Conservation (phyloP, 1,284 basidiomycete genomes). For the Cutaneotrichosporon sp. region DNA sequence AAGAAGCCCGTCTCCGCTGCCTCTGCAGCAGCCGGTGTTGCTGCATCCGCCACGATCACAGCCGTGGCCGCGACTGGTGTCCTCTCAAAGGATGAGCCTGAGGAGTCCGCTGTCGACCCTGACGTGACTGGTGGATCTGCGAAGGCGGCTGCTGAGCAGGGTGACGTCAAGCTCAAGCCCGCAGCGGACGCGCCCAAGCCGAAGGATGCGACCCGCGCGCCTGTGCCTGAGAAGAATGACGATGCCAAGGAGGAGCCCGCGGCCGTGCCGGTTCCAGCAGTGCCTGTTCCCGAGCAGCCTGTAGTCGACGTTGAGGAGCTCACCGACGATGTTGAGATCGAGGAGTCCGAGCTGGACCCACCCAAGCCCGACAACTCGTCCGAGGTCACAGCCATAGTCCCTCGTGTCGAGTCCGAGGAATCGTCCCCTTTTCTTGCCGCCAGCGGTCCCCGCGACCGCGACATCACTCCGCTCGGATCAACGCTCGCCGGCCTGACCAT, state of each 20-base stretch:
- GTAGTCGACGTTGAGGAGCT: constrained; percentile 2
- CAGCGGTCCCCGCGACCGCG: background rate
- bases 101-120: background rate
- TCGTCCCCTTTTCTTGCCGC: background rate
- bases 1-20: background rate
- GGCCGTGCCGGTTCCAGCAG: background rate
- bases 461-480: constrained; percentile 4
- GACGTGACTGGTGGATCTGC: background rate
- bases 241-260: background rate
- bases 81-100: background rate
- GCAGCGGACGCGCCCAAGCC: constrained; percentile 8
- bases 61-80: background rate
- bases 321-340: background rate
- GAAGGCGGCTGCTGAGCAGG: constrained; percentile 2
- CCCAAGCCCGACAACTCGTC: constrained; percentile 5
- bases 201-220: background rate
- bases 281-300: too few species aligned
- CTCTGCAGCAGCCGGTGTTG: background rate
- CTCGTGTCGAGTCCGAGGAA: background rate
- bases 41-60: background rate
- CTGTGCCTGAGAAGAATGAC: background rate
- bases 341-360: constrained; percentile 1
- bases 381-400: background rate
- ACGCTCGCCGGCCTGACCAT: background rate
- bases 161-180: constrained; percentile 5